These are phyloP conservation scores for Naegleria gruberi DNA, from an alignment of 208 protist species.

Conservation along the genomic window DNA sequence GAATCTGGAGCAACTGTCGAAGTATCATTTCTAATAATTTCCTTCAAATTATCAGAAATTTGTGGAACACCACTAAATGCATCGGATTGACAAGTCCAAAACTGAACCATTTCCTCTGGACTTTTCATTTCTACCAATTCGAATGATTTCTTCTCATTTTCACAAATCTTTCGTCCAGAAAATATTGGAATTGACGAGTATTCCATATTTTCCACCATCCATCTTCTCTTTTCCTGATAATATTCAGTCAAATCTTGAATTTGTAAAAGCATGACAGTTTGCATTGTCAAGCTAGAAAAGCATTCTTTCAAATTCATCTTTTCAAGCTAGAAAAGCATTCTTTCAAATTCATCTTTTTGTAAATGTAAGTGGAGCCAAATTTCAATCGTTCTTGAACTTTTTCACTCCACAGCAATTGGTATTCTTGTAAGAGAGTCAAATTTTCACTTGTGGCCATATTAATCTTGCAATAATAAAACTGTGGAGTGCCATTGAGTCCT, in stretches of 20 bases:
- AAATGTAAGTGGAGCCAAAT: neutral
- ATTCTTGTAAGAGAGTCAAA: neutral
- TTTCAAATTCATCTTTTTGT: neutral
- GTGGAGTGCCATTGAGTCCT: neutral
- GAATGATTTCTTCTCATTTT: neutral
- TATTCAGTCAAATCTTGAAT: neutral
- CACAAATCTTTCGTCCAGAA: neutral
- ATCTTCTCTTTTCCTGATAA: neutral
- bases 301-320: neutral
- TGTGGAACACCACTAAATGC: neutral
- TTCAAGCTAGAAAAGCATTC: neutral
- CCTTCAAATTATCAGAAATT: neutral
- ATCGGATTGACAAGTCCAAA: neutral
- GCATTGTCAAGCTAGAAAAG: neutral
- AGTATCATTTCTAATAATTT: neutral
- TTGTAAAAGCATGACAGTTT: neutral
- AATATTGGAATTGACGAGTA: neutral
- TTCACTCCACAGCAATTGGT: neutral
- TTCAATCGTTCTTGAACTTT: neutral
- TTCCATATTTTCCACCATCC: neutral
- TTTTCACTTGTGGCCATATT: neutral
- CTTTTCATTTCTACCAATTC: neutral
- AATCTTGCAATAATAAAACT: neutral
- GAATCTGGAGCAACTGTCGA: no score
- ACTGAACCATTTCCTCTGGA: neutral